Base-by-base conservation (phyloP, 129 eudicot species). In the Sambucus nigra region DNA sequence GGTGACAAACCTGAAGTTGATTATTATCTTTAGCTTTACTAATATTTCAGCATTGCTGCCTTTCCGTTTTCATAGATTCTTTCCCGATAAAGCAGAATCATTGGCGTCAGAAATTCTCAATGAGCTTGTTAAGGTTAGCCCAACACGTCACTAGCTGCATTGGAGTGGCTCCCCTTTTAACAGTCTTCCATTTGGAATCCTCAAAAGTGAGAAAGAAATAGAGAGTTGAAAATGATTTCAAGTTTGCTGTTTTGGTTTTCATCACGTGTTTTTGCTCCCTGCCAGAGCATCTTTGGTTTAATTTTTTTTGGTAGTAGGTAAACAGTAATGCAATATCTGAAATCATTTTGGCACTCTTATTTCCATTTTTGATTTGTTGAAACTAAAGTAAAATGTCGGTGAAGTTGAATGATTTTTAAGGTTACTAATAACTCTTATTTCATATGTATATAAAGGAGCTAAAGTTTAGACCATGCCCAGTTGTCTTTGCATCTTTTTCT, bases 401-500 rank as follows among this genome's bases (percentile, higher is more conserved):
- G 24, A 28, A 31, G 19, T 10, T 44, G 16, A 44, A 41, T 26
- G 8, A 15, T 16, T 39, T 50, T 15, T 48, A 31, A 58, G 55
- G 42, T 53, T 19, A 18, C 56, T 66, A 19, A 51, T 61, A 25
- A 48, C 18, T 51, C 24, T 9, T 60, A 19, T 41, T 51, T 67
- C 54, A 42, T 63, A 7, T 35, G 42, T 41, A 13, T 25, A 14
- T 71, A 67, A 59, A 91, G 98, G 98, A 91, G 63, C 80, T 91
- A 25, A 85, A 79, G 66, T 19, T 51, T 42, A 67, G 76, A 50
- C 89, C 94, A 20, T 69, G 89, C 76, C 95, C 98, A 8, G 80
- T 89, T 59, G 94, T 84, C 41, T 85, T 91, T 55, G 95, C 87
- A 20, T 76, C 98, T 38, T 91, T 91, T 63, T 91, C 95, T 28